Conservation (phyloP, 345 rosid genomes). For the thale cress (Arabidopsis thaliana) region DNA sequence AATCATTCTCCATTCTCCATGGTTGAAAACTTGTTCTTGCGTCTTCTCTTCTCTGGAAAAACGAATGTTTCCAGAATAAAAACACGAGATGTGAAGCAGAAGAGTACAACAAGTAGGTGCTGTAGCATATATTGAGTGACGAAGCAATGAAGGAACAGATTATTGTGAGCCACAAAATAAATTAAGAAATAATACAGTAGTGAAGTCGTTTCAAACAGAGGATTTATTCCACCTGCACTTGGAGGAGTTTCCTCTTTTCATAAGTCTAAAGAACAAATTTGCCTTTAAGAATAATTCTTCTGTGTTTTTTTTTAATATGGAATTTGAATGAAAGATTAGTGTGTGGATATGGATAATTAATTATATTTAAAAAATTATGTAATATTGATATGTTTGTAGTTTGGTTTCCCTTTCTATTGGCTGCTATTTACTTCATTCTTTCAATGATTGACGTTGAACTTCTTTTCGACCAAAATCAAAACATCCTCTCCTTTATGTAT, state of each 20-base stretch:
- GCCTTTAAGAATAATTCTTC: neutral
- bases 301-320: neutral
- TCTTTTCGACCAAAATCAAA: slow-evolving; percentile 20
- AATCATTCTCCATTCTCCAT: neutral
- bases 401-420: neutral
- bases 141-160: slow-evolving; percentile 19
- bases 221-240: slow-evolving; percentile 44
- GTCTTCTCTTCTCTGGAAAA: slow-evolving; percentile 22
- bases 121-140: slow-evolving; percentile 37
- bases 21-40: neutral
- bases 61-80: slow-evolving; percentile 33
- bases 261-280: slow-evolving; percentile 42
- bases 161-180: slow-evolving; percentile 35
- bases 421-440: neutral
- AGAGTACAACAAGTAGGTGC: slow-evolving; percentile 19
- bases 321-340: slow-evolving; percentile 10
- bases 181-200: neutral
- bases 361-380: neutral
- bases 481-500: slow-evolving; percentile 2
- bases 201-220: slow-evolving; percentile 42
- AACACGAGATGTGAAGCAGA: slow-evolving; percentile 12
- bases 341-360: slow-evolving; percentile 10
- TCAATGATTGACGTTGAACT: slow-evolving; percentile 21
- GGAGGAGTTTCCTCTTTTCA: slow-evolving; percentile 7
- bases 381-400: neutral